phyloP scores from a whole-genome alignment of 2,329 filamentous ascomycete species.

The Pestalotiopsis sp. region DNA sequence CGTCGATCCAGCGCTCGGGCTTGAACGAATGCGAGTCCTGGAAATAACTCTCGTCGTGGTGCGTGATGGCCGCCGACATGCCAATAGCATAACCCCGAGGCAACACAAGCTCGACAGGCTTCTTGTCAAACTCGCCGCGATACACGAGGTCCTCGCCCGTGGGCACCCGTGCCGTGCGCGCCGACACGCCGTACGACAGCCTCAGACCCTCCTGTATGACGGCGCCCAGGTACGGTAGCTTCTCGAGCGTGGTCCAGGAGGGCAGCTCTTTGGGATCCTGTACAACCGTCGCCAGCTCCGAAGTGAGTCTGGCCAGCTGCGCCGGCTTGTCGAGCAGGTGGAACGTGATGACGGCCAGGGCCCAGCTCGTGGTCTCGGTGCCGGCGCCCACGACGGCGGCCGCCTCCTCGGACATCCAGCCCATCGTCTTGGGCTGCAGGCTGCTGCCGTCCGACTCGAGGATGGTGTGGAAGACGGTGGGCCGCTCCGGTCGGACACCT shows the following conservation, averaged over 20 bases:
- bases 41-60: slow-evolving; percentile 23
- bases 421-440: slow-evolving; percentile 18
- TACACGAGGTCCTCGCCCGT: slow-evolving; percentile 24
- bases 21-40: slow-evolving; percentile 22
- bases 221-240: slow-evolving; percentile 39
- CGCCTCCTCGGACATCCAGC: slow-evolving; percentile 21
- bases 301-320: slow-evolving; percentile 23
- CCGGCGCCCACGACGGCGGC: slow-evolving; percentile 23
- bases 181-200: slow-evolving; percentile 23
- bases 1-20: slow-evolving; percentile 28
- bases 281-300: slow-evolving; percentile 22
- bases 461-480: slow-evolving; percentile 20
- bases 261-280: slow-evolving; percentile 14
- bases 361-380: slow-evolving; percentile 24
- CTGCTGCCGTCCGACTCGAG: slow-evolving; percentile 19
- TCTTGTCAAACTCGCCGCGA: slow-evolving; percentile 17
- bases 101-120: slow-evolving; percentile 20
- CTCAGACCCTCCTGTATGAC: slow-evolving; percentile 28
- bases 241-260: slow-evolving; percentile 34
- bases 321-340: slow-evolving; percentile 26
- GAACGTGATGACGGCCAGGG: slow-evolving; percentile 28
- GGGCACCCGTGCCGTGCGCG: slow-evolving; percentile 21
- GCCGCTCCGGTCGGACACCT: slow-evolving; percentile 20
- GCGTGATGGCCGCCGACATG: slow-evolving; percentile 24
- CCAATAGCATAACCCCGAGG: slow-evolving; percentile 22